phyloP scores from a whole-genome alignment of 1,284 basidiomycete species.

The Ganoderma sinense region DNA sequence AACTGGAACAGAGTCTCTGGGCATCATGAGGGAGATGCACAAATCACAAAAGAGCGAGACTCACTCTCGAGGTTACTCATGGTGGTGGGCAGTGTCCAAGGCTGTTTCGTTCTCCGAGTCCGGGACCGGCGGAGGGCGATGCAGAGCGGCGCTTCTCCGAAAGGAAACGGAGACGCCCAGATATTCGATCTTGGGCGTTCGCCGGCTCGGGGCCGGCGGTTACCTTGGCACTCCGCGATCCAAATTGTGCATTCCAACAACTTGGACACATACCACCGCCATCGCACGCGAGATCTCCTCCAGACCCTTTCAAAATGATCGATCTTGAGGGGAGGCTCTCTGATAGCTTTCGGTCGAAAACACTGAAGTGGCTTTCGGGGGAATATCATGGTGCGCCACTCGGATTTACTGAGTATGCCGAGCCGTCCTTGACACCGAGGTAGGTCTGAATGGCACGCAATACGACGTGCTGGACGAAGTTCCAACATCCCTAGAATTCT shows the following conservation, averaged over 20 bases:
- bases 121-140: conserved; percentile 18
- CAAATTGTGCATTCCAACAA: background rate
- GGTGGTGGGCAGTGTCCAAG: conserved; percentile 21
- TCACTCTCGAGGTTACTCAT: conserved; percentile 94
- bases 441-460: conserved; percentile 72
- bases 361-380: conserved; percentile 54
- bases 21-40: conserved; percentile 36
- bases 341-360: conserved; percentile 4
- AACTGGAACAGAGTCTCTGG: conserved; percentile 95
- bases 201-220: background rate
- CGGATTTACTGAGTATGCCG: too few relatives aligned
- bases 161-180: conserved; percentile 19
- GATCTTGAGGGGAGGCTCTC: conserved; percentile 7
- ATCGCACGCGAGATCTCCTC: background rate
- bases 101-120: conserved; percentile 15
- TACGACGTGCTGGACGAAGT: conserved; percentile 61
- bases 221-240: conserved; percentile 5
- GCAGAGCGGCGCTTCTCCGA: conserved; percentile 20
- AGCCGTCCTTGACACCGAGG: background rate
- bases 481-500: conserved; percentile 79
- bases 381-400: conserved; percentile 59
- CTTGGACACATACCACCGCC: conserved; percentile 18
- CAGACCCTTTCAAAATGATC: background rate
- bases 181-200: conserved; percentile 23
- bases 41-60: conserved; percentile 36